Base-by-base conservation (phyloP, 2,329 filamentous ascomycete species). In the Colletotrichum chlorophyti region DNA sequence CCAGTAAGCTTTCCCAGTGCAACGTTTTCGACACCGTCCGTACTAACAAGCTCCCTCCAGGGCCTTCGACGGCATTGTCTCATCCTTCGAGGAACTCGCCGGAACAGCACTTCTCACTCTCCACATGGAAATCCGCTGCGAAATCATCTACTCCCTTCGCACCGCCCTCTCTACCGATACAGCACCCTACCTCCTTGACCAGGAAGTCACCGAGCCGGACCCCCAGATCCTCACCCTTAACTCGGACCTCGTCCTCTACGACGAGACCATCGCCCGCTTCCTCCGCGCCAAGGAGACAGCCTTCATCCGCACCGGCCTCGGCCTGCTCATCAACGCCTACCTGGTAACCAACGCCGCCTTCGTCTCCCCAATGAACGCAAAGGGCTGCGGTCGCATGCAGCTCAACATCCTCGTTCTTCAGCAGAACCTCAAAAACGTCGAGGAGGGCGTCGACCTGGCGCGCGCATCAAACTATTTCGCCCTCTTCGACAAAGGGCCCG, bases 381-480 rank as follows among this genome's bases (percentile, higher is more conserved):
- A 90, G 66, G 95, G 95, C 37, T 91, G 89, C 59, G 86, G 88
- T n/a, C 85, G 93, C 32, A 93, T 99, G 85, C 89, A 93, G 71
- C 85, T 98, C 68, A 97, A 99, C 71, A 92, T 97, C 45, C 83
- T 97, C 21, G 95, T 99, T 35, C 79, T 99, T 48, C 94, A 98
- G 75, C 95, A 99, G 71, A 97, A 97, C 68, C 85, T 99, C 53
- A 97, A 97, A 78, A 96, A 96, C 65, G 88, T 99, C 50, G 92
- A 95, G 72, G 80, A 84, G 2, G 83, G 83, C 8, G 88, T 91
- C 3, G 81, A 84, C 54, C 78, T 94, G 24, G 79, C 80, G 4
- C 78, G 84, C 31, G 84, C 88, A 1, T 82, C 85, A 17, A 81
- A 84, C 58, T 94, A 90, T 75, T 93, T 87, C 68, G 81, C 83